Percentiles rank a stretch among this genome's conserved stretches.
Evolutionary conservation across 116 monocot species (phyloP).

Genomic region (Posidonia oceanica): DNA sequence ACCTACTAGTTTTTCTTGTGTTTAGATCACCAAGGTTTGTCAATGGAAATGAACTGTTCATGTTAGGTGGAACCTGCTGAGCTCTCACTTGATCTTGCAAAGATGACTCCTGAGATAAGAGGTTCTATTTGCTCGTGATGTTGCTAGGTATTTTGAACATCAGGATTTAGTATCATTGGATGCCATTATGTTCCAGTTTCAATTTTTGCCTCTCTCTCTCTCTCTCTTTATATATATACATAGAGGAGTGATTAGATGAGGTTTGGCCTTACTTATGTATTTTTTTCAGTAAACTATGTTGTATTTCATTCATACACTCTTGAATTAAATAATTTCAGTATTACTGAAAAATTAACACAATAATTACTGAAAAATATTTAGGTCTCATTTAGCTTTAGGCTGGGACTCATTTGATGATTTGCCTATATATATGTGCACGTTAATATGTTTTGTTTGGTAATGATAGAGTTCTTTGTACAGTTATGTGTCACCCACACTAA

Average conservation of each 20-base stretch:
- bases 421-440: neutral
- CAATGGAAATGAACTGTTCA: neutral
- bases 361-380: no score
- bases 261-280: no score
- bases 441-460: neutral
- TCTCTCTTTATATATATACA: neutral
- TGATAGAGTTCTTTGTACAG: neutral
- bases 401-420: no score
- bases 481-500: conserved; percentile 1
- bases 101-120: conserved; percentile 88
- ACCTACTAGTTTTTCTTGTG: neutral
- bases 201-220: no score
- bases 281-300: no score
- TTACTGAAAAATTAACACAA: no score
- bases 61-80: conserved; percentile 94
- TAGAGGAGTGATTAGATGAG: no score
- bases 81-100: conserved; percentile 94
- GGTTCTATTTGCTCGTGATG: conserved; percentile 81
- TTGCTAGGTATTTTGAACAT: conserved; percentile 52
- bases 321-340: no score
- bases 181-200: no score
- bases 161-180: neutral
- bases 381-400: no score
- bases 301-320: no score
- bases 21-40: neutral